Evolutionary conservation across 1,139 yeast genomes (phyloP), one percentile per base, ranked within the genome.

Genomic region (Hyphopichia burtonii): DNA sequence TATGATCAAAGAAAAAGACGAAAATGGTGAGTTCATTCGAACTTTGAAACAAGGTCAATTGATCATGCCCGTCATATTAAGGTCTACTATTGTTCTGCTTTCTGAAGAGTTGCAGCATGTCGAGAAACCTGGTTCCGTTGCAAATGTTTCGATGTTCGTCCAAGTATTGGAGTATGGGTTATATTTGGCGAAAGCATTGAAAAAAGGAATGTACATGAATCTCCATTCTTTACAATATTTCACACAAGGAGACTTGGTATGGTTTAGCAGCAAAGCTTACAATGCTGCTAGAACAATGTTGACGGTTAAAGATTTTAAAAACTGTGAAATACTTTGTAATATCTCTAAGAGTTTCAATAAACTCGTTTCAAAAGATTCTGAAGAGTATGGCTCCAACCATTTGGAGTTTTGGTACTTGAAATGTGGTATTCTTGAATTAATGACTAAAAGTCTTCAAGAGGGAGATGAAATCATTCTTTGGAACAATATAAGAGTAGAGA

Each of bases 201-300:
- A 17, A 16, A 11, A 6, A 14, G 32, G 18, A n/a, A 5, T 17
- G 7, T 18, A 35, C 12, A 30, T 23, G 7, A 3, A 36, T 20
- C 14, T 18, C 5, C 18, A 31, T 9, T 33, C 33, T 18, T 17
- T 17, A 9, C 36, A 39, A 10, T 17, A 43, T 5, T 38, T 47
- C 19, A 36, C 42, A 9, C 12, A 34, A 2, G 44, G 45, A 30
- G 60, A 55, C 37, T 32, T 47, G 17, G 58, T 51, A 40, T 56
- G 61, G 59, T 49, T 55, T 42, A 53, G 57, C 2, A 48, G 56
- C 15, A 51, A 45, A 23, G 40, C 55, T 5, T 54, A 49, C 32
- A 53, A 49, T 27, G 38, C 47, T 23, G 53, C 50, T 1, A 22
- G 39, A 17, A 38, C 37, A 14, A 51, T 55, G 28, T 40, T 48